phyloP scores from a whole-genome alignment of 169 alveolate species.

The Plasmodium knowlesi region DNA sequence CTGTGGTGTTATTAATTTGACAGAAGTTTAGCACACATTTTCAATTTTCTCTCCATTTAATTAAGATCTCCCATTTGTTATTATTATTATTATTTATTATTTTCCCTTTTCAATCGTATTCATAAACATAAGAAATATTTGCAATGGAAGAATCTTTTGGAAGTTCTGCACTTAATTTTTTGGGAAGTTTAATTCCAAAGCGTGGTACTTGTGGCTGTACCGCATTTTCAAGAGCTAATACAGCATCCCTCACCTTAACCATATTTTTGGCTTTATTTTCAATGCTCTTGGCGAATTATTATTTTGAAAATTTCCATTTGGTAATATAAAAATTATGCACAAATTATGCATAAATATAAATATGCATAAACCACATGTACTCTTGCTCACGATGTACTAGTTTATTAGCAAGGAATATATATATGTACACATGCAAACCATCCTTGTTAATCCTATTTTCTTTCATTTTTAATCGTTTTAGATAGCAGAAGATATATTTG shows the following conservation, averaged over 20 bases:
- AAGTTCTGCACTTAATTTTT: neutral
- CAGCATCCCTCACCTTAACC: neutral
- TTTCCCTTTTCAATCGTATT: neutral
- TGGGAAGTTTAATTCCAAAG: neutral
- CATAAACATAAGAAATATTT: neutral
- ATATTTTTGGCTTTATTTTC: neutral
- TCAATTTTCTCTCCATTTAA: neutral
- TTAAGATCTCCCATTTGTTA: neutral
- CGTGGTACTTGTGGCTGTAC: neutral
- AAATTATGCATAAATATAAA: neutral
- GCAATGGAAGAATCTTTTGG: neutral
- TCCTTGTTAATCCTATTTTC: neutral
- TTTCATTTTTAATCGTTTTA: neutral
- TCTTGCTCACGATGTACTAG: neutral
- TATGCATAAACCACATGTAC: neutral
- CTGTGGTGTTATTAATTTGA: neutral
- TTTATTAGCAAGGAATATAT: neutral
- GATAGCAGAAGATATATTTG: neutral
- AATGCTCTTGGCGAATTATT: neutral
- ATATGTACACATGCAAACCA: neutral
- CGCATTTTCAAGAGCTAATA: neutral
- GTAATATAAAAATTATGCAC: slow-evolving; percentile 1
- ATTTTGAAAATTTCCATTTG: neutral
- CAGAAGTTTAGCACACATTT: neutral
- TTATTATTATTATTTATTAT: neutral